Evolutionary conservation across 2,329 filamentous ascomycete genomes (phyloP), one percentile per base, ranked within the genome.

Genomic region (Fusarium sp.): DNA sequence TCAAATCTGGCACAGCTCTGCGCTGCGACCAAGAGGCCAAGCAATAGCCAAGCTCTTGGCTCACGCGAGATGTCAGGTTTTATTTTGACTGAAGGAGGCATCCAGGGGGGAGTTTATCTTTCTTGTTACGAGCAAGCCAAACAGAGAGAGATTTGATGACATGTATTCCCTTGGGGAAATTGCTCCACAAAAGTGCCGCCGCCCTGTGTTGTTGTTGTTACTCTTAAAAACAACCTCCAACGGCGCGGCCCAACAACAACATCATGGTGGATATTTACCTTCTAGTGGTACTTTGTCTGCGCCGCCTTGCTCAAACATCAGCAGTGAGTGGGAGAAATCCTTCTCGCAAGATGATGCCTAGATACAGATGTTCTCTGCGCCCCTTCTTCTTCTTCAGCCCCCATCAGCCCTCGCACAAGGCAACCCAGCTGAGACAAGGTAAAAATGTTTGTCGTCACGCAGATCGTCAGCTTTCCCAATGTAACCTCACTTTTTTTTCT

Each of bases 381-480:
- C 24, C 10, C 24, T 12, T 12, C 24, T 29, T 10, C 16, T 31
- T 42, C 46, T 53, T 53, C 49, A 33, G 49, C 49, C 17, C 24
- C 24, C 24, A 24, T 10, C 16, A n/a, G 38, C 57, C 38, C 58
- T 61, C 40, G 22, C 33, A 68, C 49, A 40, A 59, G 36, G 31
- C 53, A 44, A 46, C 42, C 58, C 49, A 70, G 63, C 62, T 69
- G 64, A 71, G 71, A 75, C 70, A 75, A 46, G 53, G 62, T 73
- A 29, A 49, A 31, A 71, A 35, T 75, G 73, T 77, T 77, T 77
- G 75, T 51, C 59, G 75, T 77, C 62, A 64, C 60, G 66, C 75
- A 77, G 44, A 73, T 76, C 57, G 64, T 72, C 75, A 75, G 76
- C 77, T 77, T 51, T 59, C 61, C 66, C 74, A 66, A 71, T 71